Evolutionary conservation across 164 flowering plant genomes (phyloP).

Genomic region (Cinnamomum chago): DNA sequence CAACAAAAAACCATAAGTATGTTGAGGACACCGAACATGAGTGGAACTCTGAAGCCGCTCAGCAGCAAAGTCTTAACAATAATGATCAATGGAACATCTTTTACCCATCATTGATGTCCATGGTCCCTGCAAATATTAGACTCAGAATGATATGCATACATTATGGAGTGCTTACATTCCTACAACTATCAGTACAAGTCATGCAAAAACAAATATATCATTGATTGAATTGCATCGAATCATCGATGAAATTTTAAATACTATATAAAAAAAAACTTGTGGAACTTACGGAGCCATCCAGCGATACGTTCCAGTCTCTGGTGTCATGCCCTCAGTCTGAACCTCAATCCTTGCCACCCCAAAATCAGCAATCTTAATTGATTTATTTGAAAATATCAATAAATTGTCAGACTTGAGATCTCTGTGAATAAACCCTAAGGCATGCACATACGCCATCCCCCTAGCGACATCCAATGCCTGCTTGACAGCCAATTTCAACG

Average conservation of each 20-base stretch:
- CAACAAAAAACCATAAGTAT: too few species aligned
- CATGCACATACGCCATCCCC: conserved; percentile 76
- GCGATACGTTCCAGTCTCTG: conserved; percentile 76
- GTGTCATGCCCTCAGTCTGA: conserved; percentile 77
- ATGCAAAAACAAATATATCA: background rate
- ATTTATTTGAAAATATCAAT: conserved; percentile 46
- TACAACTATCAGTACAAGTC: background rate
- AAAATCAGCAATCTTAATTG: conserved; percentile 73
- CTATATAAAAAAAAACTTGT: background rate
- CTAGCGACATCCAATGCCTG: conserved; percentile 77
- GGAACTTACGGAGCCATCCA: conserved; percentile 84
- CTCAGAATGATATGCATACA: background rate
- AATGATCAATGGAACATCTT: background rate
- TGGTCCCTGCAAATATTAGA: background rate
- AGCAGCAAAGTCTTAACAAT: too few species aligned
- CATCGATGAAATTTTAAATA: background rate
- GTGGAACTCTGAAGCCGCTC: too few species aligned
- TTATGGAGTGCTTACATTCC: background rate
- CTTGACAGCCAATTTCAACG: conserved; percentile 57
- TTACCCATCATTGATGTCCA: background rate
- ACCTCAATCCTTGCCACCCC: conserved; percentile 80
- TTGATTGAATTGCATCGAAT: background rate
- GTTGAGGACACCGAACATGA: too few species aligned
- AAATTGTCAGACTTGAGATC: conserved; percentile 70
- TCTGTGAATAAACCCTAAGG: conserved; percentile 56